A percentile compares a stretch with the other conserved stretches of the same genome.
phyloP scores from a whole-genome alignment of 169 alveolate genomes.

The Hammondia hammondi region DNA sequence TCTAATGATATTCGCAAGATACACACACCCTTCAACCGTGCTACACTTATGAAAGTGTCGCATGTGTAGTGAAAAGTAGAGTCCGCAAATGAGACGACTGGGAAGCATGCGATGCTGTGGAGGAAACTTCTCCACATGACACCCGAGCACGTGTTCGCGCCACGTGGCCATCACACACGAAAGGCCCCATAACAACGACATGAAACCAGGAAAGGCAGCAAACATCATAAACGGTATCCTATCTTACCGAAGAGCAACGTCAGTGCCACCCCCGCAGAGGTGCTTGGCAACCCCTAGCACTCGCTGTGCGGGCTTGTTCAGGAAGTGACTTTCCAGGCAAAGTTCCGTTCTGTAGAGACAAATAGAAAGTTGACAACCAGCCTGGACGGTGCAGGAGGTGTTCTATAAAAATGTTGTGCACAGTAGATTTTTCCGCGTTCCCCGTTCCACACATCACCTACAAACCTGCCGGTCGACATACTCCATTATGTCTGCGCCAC shows the following conservation, averaged over 20 bases:
- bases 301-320: neutral
- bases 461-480: neutral
- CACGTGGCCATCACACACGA: too few species aligned
- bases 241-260: conserved; percentile 66
- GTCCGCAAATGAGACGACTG: neutral
- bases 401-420: too few species aligned
- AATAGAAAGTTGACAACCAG: neutral
- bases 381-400: neutral
- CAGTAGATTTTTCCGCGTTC: too few species aligned
- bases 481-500: conserved; percentile 57
- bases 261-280: conserved; percentile 67
- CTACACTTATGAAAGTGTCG: too few species aligned
- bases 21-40: neutral
- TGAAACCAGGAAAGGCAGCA: too few species aligned
- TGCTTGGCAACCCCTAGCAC: conserved; percentile 70
- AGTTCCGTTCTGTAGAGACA: conserved; percentile 52
- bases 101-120: too few species aligned
- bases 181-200: too few species aligned
- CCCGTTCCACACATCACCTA: too few species aligned
- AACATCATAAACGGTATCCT: too few species aligned
- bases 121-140: too few species aligned
- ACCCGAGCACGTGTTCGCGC: too few species aligned
- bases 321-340: conserved; percentile 40
- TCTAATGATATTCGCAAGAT: neutral
- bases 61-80: too few species aligned